These are phyloP conservation scores for Halophytophthora batemanensis DNA, from an alignment of 352 stramenopile species.

Conservation along the genomic window DNA sequence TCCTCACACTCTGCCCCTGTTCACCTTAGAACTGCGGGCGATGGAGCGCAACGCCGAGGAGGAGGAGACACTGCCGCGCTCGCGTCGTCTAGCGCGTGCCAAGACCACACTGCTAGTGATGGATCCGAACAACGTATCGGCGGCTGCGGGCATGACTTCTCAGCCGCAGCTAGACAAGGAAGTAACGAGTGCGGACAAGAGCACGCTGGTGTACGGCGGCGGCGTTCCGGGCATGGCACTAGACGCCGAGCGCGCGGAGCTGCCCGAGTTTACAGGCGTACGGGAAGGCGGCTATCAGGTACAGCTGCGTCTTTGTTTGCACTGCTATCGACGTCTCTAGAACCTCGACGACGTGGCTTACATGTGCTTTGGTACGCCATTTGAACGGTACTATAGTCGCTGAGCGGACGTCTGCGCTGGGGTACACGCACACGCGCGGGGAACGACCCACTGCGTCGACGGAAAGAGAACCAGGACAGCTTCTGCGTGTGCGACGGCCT, in stretches of 20 bases:
- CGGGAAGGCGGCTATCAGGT: slow-evolving; percentile 44
- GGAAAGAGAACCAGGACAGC: slow-evolving; percentile 83
- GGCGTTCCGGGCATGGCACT: slow-evolving; percentile 69
- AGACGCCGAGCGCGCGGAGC: slow-evolving; percentile 48
- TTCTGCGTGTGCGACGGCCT: slow-evolving; percentile 61
- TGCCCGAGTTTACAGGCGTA: slow-evolving; percentile 61
- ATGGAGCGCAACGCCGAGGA: slow-evolving; percentile 16
- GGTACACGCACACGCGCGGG: slow-evolving; percentile 53
- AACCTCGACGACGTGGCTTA: not conserved
- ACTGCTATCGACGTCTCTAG: not conserved
- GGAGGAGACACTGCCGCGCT: slow-evolving; percentile 7
- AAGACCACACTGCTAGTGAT: slow-evolving; percentile 39
- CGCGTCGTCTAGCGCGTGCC: slow-evolving; percentile 28
- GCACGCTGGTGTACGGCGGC: slow-evolving; percentile 42
- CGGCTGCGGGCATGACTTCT: slow-evolving; percentile 5
- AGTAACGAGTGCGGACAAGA: slow-evolving; percentile 5
- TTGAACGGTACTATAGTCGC: slow-evolving; percentile 17
- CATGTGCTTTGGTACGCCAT: not conserved
- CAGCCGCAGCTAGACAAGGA: slow-evolving; percentile 12
- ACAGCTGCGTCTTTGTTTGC: not conserved
- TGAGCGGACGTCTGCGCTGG: slow-evolving; percentile 47
- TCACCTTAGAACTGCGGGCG: slow-evolving; percentile 21
- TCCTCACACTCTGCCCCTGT: not conserved
- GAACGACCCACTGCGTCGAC: slow-evolving; percentile 70
- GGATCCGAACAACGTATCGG: slow-evolving; percentile 21